Evolutionary conservation across 495 filamentous ascomycete species (phyloP).

Genomic region (Neurospora sp.): DNA sequence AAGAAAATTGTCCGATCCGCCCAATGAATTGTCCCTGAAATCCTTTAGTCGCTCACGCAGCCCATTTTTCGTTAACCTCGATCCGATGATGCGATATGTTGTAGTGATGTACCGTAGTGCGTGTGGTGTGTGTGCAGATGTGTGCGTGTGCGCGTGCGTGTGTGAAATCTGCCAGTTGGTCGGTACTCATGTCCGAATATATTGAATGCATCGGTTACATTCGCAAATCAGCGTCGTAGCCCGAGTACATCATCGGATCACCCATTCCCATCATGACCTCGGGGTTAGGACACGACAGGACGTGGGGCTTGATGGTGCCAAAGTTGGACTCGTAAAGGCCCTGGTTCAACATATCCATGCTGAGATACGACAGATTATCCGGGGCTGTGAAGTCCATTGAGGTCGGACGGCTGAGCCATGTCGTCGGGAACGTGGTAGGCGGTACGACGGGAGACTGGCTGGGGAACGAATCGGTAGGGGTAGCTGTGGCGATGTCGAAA

Average conservation of each 20-base stretch:
- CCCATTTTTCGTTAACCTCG: not conserved
- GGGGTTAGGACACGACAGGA: constrained; percentile 32
- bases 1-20: not conserved
- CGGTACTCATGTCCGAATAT: not conserved
- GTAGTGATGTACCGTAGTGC: not conserved
- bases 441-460: constrained; percentile 15
- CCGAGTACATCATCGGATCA: constrained; percentile 34
- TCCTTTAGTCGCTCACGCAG: not conserved
- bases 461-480: constrained; percentile 24
- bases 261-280: constrained; percentile 42
- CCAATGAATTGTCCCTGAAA: not conserved
- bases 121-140: not conserved
- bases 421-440: constrained; percentile 1
- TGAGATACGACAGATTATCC: constrained; percentile 15
- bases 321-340: constrained; percentile 34
- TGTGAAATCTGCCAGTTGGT: not conserved
- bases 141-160: not conserved
- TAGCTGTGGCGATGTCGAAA: constrained; percentile 26
- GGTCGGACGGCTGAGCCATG: constrained; percentile 27
- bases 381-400: constrained; percentile 23
- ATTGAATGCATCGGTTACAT: not conserved
- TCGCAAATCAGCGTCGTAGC: not conserved
- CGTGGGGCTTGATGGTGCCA: constrained; percentile 38
- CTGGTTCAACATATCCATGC: constrained; percentile 35
- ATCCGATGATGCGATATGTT: not conserved